These are phyloP conservation scores for Scenedesmus sp. DNA, from an alignment of 163 green algal genomes.

Conservation along the genomic window DNA sequence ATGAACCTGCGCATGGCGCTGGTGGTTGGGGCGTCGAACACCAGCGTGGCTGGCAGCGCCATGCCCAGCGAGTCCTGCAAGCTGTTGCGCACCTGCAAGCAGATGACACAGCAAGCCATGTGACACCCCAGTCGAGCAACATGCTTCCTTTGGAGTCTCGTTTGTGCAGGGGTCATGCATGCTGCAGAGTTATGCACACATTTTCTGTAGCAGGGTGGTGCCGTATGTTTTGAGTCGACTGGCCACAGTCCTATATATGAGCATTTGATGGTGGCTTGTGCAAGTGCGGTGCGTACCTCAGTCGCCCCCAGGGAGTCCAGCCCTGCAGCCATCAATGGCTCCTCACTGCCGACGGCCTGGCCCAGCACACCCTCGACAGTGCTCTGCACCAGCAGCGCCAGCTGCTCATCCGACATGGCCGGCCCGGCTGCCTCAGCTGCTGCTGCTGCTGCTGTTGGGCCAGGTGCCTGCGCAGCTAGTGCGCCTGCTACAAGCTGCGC, in stretches of 20 bases:
- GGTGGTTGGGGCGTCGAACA: constrained; percentile 86
- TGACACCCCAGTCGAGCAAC: too few species aligned
- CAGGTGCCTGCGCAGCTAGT: background rate
- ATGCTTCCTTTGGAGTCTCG: too few species aligned
- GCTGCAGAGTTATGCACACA: too few species aligned
- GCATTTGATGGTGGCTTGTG: too few species aligned
- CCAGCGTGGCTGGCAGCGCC: constrained; percentile 80
- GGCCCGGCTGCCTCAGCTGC: background rate
- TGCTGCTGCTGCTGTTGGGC: background rate
- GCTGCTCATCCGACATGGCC: background rate
- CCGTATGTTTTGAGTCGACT: too few species aligned
- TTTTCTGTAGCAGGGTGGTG: too few species aligned
- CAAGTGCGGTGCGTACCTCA: constrained; percentile 69
- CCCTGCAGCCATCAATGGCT: constrained; percentile 86
- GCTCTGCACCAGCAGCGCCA: constrained; percentile 23
- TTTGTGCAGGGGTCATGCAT: too few species aligned
- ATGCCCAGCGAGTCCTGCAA: constrained; percentile 72
- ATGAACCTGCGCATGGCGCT: constrained; percentile 66
- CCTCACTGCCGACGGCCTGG: constrained; percentile 51
- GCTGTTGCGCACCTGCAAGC: constrained; percentile 70
- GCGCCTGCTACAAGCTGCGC: background rate
- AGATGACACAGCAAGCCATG: too few species aligned
- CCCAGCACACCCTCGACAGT: constrained; percentile 22
- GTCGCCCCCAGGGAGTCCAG: constrained; percentile 86
- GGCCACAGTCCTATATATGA: too few species aligned